Base-by-base conservation (phyloP, 495 filamentous ascomycete species). In the Hypoxylon trugodes region DNA sequence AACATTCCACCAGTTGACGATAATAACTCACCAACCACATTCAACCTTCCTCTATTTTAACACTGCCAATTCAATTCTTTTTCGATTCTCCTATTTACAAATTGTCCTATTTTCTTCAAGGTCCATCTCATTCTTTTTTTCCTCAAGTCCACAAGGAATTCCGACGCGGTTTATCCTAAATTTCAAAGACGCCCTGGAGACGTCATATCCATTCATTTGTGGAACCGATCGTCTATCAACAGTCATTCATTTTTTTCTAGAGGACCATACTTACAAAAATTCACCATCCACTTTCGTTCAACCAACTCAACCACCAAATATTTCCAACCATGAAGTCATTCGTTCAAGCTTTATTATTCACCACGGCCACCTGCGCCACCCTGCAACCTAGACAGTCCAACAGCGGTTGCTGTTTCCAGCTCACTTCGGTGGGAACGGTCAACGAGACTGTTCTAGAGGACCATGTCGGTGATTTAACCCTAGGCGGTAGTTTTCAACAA, bases 401-500 rank as follows among this genome's bases (percentile, higher is more conserved):
- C 22, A 26, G 59, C 16, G 46, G 42, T 12, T 73, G 71, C 37
- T 71, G 69, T 55, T 73, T 73, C 28, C 61, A 63, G 18, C 71
- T 73, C 24, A 21, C 26, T 1, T 69, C 71, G n/a, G 53, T 64
- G 8, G 71, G 71, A 43, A 40, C 19, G 8, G 41, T 69, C 10
- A 56, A 60, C 24, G 62, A 65, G n/a, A 56, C 64, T 0, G 60
- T 73, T 1, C 36, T 67, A n/a, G 69, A 73, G 38, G 46, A 57
- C 19, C 66, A 69, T 33, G 43, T 61, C 9, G 71, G 71, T 10
- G 57, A 59, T 22, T 57, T 73, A 30, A 36, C 58, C 9, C 53
- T 73, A 2, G 69, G 71, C 1, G 71, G 69, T 18, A 48, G 57
- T 25, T 71, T 71, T 22, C 71, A 71, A 16, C 62, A 71, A 26